A percentile compares a stretch with the other conserved stretches of the same genome.
These are phyloP conservation scores for Ogataea salicorniae DNA, from an alignment of 805 yeast genomes.

Conservation along the genomic window DNA sequence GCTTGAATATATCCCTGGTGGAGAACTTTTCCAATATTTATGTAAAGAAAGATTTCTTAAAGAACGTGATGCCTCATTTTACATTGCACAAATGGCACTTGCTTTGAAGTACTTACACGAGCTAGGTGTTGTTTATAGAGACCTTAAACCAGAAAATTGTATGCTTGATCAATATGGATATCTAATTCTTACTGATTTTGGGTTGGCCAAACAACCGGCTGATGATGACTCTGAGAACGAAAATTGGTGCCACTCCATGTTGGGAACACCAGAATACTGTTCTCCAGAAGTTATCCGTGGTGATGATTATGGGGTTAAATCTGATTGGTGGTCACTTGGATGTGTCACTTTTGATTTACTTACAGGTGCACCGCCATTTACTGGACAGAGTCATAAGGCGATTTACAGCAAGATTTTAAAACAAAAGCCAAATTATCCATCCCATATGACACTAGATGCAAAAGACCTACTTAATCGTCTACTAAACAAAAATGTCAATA, in stretches of 20 bases:
- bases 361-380: slow-evolving; percentile 82
- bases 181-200: slow-evolving; percentile 79
- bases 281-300: slow-evolving; percentile 86
- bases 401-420: slow-evolving; percentile 67
- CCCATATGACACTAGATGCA: slow-evolving; percentile 68
- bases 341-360: slow-evolving; percentile 73
- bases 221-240: slow-evolving; percentile 27
- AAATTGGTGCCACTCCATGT: slow-evolving; percentile 49
- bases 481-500: slow-evolving; percentile 59
- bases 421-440: slow-evolving; percentile 62
- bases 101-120: slow-evolving; percentile 71
- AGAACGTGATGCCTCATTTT: slow-evolving; percentile 64
- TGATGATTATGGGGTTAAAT: slow-evolving; percentile 65
- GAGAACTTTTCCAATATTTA: slow-evolving; percentile 68
- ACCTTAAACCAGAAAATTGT: slow-evolving; percentile 86
- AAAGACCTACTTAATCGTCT: slow-evolving; percentile 64
- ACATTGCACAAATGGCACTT: slow-evolving; percentile 73
- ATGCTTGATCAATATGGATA: slow-evolving; percentile 70
- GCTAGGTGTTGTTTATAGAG: slow-evolving; percentile 79
- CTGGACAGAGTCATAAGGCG: slow-evolving; percentile 69
- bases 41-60: slow-evolving; percentile 38
- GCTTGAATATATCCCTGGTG: slow-evolving; percentile 85
- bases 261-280: slow-evolving; percentile 79
- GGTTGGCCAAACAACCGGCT: slow-evolving; percentile 51
- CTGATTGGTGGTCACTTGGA: slow-evolving; percentile 90